Evolutionary conservation across 768 basidiomycete species (phyloP).

Genomic region (Chiua virens): DNA sequence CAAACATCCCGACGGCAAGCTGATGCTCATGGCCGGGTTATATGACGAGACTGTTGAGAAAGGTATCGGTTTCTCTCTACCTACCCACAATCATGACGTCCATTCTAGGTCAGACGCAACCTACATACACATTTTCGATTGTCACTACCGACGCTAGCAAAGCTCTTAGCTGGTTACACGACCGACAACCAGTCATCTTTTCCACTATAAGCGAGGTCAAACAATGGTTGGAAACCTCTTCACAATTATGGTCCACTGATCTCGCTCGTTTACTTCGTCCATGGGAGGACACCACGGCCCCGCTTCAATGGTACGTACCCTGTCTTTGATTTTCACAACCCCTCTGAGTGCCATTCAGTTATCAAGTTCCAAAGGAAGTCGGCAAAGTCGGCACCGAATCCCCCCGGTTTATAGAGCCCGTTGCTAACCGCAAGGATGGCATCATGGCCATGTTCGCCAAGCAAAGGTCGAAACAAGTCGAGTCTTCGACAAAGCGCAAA

Average conservation of each 20-base stretch:
- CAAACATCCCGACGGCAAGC: slow-evolving; percentile 56
- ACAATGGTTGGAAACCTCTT: slow-evolving; percentile 79
- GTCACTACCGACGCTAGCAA: slow-evolving; percentile 79
- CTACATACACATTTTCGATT: slow-evolving; percentile 83
- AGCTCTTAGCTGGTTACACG: slow-evolving; percentile 84
- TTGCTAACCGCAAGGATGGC: slow-evolving; percentile 79
- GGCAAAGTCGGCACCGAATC: slow-evolving; percentile 89
- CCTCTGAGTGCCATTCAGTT: slow-evolving; percentile 46
- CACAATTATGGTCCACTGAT: slow-evolving; percentile 59
- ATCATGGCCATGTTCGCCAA: slow-evolving; percentile 81
- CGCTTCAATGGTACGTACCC: slow-evolving; percentile 65
- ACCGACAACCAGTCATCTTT: slow-evolving; percentile 85
- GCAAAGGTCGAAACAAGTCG: slow-evolving; percentile 40
- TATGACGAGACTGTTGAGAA: slow-evolving; percentile 75
- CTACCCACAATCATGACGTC: neutral
- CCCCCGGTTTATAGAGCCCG: slow-evolving; percentile 76
- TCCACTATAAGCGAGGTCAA: slow-evolving; percentile 56
- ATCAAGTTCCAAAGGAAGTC: slow-evolving; percentile 85
- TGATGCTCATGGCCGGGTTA: slow-evolving; percentile 87
- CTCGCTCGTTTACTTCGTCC: slow-evolving; percentile 63
- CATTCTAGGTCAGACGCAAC: slow-evolving; percentile 47
- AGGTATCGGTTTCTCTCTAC: slow-evolving; percentile 37
- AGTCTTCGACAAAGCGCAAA: slow-evolving; percentile 26
- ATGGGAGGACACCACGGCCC: slow-evolving; percentile 46
- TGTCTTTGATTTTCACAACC: neutral